Evolutionary conservation across 2,329 filamentous ascomycete genomes (phyloP).

Genomic region (Ambrosiella xylebori): DNA sequence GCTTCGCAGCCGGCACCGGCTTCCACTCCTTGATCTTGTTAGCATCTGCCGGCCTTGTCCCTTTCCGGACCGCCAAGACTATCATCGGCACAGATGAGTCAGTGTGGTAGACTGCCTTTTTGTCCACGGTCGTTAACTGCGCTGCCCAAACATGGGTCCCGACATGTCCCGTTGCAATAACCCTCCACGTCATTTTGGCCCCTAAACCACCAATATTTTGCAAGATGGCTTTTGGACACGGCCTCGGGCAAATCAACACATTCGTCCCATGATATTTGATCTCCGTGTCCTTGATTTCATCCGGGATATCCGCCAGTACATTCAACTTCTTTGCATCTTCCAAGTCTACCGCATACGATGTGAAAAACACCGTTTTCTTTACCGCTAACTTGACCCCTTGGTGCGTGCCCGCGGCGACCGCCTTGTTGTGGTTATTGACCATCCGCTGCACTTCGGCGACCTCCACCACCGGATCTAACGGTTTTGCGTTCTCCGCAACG

Average conservation of each 20-base stretch:
- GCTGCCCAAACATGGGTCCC: conserved; percentile 82
- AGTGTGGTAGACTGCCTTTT: conserved; percentile 52
- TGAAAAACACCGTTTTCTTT: conserved; percentile 79
- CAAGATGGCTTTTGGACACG: conserved; percentile 53
- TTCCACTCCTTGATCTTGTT: conserved; percentile 72
- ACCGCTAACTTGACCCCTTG: conserved; percentile 40
- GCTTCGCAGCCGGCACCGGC: conserved; percentile 50
- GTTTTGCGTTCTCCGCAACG: conserved; percentile 58
- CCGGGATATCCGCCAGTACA: conserved; percentile 47
- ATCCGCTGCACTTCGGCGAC: conserved; percentile 73
- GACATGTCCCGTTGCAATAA: conserved; percentile 55
- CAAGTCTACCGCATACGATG: conserved; percentile 67
- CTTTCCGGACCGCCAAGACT: conserved; percentile 63
- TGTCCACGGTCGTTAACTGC: conserved; percentile 53
- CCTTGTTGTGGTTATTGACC: conserved; percentile 69
- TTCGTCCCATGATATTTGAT: conserved; percentile 73
- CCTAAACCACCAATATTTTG: conserved; percentile 78
- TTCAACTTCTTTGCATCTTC: conserved; percentile 57
- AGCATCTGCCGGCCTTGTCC: conserved; percentile 62
- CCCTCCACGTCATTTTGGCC: conserved; percentile 66
- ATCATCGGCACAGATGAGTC: conserved; percentile 65
- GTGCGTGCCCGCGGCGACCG: conserved; percentile 24
- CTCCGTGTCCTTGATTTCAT: conserved; percentile 46
- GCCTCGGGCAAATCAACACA: conserved; percentile 72
- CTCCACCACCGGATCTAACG: conserved; percentile 62